phyloP scores from a whole-genome alignment of 495 filamentous ascomycete genomes.

The Daldinia bambusicola region DNA sequence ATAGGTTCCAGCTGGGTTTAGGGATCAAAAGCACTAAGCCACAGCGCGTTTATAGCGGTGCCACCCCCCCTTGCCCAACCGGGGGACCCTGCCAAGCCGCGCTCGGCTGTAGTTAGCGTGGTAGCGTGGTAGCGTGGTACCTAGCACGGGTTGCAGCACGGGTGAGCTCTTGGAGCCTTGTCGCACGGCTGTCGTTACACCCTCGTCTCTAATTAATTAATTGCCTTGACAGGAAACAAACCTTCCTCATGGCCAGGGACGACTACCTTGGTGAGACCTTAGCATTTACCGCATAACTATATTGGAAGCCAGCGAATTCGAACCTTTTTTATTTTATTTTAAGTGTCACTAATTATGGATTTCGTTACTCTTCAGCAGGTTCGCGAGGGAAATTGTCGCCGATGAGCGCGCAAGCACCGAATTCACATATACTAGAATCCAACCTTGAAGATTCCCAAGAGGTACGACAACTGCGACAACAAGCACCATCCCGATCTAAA shows the following conservation, averaged over 20 bases:
- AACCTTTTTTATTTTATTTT: constrained; percentile 3
- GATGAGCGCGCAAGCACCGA: constrained; percentile 37
- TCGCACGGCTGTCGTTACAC: constrained; percentile 30
- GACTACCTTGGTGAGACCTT: constrained; percentile 25
- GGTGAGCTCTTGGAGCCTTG: constrained; percentile 24
- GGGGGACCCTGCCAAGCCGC: constrained; percentile 17
- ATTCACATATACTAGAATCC: constrained; percentile 15
- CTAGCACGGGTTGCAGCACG: background rate
- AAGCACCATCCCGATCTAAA: background rate
- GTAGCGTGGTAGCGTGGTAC: no score
- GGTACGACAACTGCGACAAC: constrained; percentile 10
- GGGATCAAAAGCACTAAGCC: constrained; percentile 13
- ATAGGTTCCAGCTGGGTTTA: background rate
- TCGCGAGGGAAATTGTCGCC: constrained; percentile 29
- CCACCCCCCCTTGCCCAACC: constrained; percentile 15
- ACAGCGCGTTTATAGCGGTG: constrained; percentile 23
- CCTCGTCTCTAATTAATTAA: constrained; percentile 7
- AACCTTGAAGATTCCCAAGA: background rate
- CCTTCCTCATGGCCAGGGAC: constrained; percentile 21
- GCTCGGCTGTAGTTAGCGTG: constrained; percentile 1
- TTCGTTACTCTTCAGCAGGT: constrained; percentile 33
- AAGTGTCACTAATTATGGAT: constrained; percentile 38
- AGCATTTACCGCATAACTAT: constrained; percentile 13
- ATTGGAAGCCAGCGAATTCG: background rate
- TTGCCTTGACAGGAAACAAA: constrained; percentile 1